phyloP scores from a whole-genome alignment of 192 early-diverging fungal genomes.

The Glomus cerebriforme region DNA sequence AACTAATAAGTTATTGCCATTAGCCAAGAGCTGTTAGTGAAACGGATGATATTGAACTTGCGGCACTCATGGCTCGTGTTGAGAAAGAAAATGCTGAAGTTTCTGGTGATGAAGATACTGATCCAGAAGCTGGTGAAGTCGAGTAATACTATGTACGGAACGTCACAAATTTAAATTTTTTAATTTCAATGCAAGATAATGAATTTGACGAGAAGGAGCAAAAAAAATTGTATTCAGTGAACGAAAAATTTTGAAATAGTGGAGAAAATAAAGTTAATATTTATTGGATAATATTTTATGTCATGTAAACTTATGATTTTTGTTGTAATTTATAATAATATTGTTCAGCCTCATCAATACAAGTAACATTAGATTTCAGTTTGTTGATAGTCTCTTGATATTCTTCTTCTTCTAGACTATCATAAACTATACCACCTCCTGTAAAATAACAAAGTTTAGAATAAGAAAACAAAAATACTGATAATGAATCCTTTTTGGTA shows the following conservation, averaged over 20 bases:
- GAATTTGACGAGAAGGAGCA: too few species aligned
- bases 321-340: conserved; percentile 75
- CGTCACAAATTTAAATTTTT: too few species aligned
- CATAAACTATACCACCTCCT: conserved; percentile 96
- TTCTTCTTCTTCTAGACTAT: conserved; percentile 88
- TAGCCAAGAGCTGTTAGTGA: conserved; percentile 87
- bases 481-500: not conserved
- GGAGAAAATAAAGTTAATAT: not conserved
- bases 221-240: too few species aligned
- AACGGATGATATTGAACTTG: conserved; percentile 92
- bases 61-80: conserved; percentile 81
- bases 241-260: not conserved
- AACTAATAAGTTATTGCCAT: conserved; percentile 9
- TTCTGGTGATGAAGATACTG: conserved; percentile 88
- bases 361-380: conserved; percentile 85
- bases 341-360: too few species aligned
- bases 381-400: conserved; percentile 96
- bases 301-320: not conserved
- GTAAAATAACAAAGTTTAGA: not conserved
- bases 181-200: too few species aligned
- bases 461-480: not conserved
- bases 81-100: conserved; percentile 94
- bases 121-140: conserved; percentile 54
- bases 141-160: not conserved
- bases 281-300: too few species aligned